Evolutionary conservation across 129 eudicot genomes (phyloP), one percentile per base, ranked within the genome.

Genomic region (Centella asiatica): DNA sequence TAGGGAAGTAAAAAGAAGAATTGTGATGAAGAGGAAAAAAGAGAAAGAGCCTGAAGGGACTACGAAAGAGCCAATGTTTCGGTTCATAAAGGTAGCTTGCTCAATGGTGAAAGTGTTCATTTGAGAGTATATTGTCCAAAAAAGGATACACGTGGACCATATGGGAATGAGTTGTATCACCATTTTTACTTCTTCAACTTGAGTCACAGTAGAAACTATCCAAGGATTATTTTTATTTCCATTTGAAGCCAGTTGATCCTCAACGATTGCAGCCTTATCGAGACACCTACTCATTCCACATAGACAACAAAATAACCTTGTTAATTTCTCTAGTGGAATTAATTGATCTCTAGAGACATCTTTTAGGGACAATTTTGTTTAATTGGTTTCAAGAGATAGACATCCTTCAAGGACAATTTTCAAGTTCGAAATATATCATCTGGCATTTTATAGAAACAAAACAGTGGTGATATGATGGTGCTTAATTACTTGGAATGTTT

Each of bases 61-160:
- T 19, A 23, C 68, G 66, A 92, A 92, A 58, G 72, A 74, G 18
- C 84, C 95, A 26, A 84, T 33, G 1, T 69, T 75, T 51, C 98
- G 78, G 80, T 92, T 64, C 98, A 92, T 92, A 75, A 79, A 78
- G 5, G 88, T 87, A 13, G 98, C 98, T 72, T 92, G 98, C 63
- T 92, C 98, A 26, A 92, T 74, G 24, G 98, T 92, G 79, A 92
- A 92, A 18, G 98, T 92, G 65, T 83, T 92, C 98, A 92, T 92
- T 66, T 92, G 96, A 62, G 98, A 92, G 89, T 87, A 92, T 11
- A 87, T 84, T 19, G 98, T 92, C 98, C 98, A 92, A 71, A 92
- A 92, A 59, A 87, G 83, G 67, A 92, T 92, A 48, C 90, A 92
- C 24, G 98, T 92, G 36, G 94, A 84, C 98, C 98, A 92, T 57